Conservation (phyloP, 1,139 yeast genomes). For the Lodderomyces jiufengensis region DNA sequence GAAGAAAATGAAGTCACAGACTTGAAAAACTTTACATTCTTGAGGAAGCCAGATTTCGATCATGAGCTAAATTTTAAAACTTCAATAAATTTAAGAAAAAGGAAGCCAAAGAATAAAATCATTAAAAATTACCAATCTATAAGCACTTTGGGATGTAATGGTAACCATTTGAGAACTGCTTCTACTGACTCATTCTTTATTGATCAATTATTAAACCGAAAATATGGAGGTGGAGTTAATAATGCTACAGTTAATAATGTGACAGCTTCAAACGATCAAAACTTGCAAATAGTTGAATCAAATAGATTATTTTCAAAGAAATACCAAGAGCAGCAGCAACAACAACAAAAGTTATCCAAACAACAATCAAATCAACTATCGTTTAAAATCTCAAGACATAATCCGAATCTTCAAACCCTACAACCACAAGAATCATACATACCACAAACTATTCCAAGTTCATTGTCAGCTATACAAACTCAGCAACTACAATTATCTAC, state of each 20-base stretch:
- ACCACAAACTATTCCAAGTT: neutral
- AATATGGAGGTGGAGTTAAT: constrained; percentile 19
- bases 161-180: constrained; percentile 29
- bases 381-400: neutral
- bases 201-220: constrained; percentile 26
- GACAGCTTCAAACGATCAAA: neutral
- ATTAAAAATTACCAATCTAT: constrained; percentile 21
- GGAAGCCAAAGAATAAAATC: neutral
- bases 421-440: neutral
- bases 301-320: constrained; percentile 1
- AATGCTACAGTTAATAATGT: neutral
- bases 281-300: neutral
- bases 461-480: neutral
- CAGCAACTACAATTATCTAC: neutral
- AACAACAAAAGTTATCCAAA: no score
- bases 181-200: constrained; percentile 36
- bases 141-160: constrained; percentile 20
- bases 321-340: constrained; percentile 3
- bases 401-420: neutral
- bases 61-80: no score
- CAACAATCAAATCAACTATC: neutral
- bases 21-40: constrained; percentile 36
- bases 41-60: constrained; percentile 9
- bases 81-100: no score
- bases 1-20: constrained; percentile 1